Conservation (phyloP, 129 eudicot genomes). For the Chrysanthemum makinoi region DNA sequence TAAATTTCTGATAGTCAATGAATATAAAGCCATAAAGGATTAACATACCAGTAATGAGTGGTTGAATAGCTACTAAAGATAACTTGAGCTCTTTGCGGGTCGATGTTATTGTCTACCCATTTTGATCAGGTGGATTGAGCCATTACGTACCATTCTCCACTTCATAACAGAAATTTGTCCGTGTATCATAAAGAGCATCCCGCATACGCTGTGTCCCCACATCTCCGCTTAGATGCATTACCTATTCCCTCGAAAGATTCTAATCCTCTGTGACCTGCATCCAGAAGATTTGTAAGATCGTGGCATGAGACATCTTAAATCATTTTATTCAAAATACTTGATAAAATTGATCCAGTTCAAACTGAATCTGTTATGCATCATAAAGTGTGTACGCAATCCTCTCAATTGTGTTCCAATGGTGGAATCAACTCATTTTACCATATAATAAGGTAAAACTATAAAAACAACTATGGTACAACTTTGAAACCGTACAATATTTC, state of each 20-base stretch:
- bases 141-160: constrained; percentile 75
- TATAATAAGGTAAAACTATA: too few relatives aligned
- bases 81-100: constrained; percentile 56
- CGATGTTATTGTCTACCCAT: constrained; percentile 83
- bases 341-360: too few relatives aligned
- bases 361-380: too few relatives aligned
- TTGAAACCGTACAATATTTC: too few relatives aligned
- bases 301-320: too few relatives aligned
- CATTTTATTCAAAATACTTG: too few relatives aligned
- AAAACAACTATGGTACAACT: too few relatives aligned
- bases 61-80: constrained; percentile 84
- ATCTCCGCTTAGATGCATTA: constrained; percentile 80
- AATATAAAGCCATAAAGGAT: background rate
- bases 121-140: constrained; percentile 83
- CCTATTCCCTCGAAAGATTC: constrained; percentile 75
- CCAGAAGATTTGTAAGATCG: background rate
- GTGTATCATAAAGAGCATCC: constrained; percentile 68
- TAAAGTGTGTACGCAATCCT: too few relatives aligned
- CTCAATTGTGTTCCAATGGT: too few relatives aligned
- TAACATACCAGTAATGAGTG: constrained; percentile 82
- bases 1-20: too few relatives aligned
- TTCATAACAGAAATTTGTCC: constrained; percentile 59
- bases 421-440: too few relatives aligned
- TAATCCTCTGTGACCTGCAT: constrained; percentile 87
- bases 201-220: constrained; percentile 91